These are phyloP conservation scores for Lactarius quietus DNA, from an alignment of 768 basidiomycete species.

Conservation along the genomic window DNA sequence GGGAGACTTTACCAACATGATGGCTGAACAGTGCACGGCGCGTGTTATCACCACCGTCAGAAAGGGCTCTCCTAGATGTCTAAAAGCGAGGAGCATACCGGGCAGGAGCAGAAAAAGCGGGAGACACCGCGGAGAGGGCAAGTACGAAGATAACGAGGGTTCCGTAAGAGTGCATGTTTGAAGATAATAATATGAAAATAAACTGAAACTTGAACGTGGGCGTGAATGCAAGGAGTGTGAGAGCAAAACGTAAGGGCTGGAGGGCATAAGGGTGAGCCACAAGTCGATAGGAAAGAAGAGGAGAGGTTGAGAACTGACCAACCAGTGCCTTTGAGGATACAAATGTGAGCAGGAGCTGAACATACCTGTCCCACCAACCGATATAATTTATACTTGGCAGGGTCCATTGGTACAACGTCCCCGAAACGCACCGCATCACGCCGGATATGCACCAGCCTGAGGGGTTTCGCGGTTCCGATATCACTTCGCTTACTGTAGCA, in stretches of 20 bases:
- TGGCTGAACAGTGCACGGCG: too few relatives aligned
- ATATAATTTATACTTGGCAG: not conserved
- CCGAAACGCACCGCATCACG: not conserved
- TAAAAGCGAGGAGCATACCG: not conserved
- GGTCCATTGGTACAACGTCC: not conserved
- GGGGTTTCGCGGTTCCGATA: not conserved
- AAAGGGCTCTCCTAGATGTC: not conserved
- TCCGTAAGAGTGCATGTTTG: conserved; percentile 1
- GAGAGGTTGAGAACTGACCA: conserved; percentile 4
- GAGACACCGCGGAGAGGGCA: not conserved
- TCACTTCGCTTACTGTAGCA: not conserved
- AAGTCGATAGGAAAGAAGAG: not conserved
- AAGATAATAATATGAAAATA: not conserved
- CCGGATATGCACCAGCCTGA: not conserved
- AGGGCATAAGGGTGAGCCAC: not conserved
- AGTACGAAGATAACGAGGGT: conserved; percentile 3
- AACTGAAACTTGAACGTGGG: not conserved
- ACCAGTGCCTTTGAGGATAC: conserved; percentile 10
- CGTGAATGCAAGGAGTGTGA: not conserved
- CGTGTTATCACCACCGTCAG: not conserved
- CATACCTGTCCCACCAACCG: not conserved
- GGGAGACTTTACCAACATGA: too few relatives aligned
- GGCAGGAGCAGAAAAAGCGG: conserved; percentile 1
- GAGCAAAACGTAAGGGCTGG: not conserved
- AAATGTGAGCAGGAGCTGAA: conserved; percentile 7